These are phyloP conservation scores for Candida fluviatilis DNA, from an alignment of 805 yeast genomes.

Conservation along the genomic window DNA sequence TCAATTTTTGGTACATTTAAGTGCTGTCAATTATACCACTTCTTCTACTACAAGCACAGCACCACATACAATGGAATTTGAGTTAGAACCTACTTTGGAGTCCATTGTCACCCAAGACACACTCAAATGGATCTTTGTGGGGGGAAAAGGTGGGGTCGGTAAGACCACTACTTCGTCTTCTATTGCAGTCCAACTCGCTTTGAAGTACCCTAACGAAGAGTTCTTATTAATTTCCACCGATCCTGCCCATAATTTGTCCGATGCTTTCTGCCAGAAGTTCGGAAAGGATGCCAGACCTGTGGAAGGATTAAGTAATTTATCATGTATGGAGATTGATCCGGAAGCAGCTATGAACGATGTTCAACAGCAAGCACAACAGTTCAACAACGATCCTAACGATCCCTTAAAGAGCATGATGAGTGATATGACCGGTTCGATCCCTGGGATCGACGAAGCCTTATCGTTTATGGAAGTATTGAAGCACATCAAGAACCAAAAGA, in stretches of 20 bases:
- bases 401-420: slow-evolving; percentile 74
- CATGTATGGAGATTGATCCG: slow-evolving; percentile 99
- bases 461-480: slow-evolving; percentile 97
- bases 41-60: too few species aligned
- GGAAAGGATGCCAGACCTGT: slow-evolving; percentile 95
- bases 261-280: slow-evolving; percentile 97
- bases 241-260: slow-evolving; percentile 97
- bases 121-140: slow-evolving; percentile 95
- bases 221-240: slow-evolving; percentile 92
- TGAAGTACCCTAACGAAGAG: slow-evolving; percentile 71
- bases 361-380: slow-evolving; percentile 53
- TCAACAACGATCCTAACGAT: slow-evolving; percentile 53
- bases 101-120: slow-evolving; percentile 59
- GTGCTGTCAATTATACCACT: too few species aligned
- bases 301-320: slow-evolving; percentile 80
- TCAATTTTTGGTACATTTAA: too few species aligned
- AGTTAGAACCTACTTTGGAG: slow-evolving; percentile 67
- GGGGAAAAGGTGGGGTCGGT: slow-evolving; percentile 99
- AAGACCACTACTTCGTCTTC: slow-evolving; percentile 97
- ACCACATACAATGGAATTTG: slow-evolving; percentile 43
- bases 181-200: slow-evolving; percentile 88
- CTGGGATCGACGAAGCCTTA: slow-evolving; percentile 97
- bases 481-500: slow-evolving; percentile 77
- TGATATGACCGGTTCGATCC: slow-evolving; percentile 91
- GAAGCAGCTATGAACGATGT: slow-evolving; percentile 89